Evolutionary conservation across 495 filamentous ascomycete species (phyloP), one percentile per base, ranked within the genome.

Genomic region (Clohesyomyces aquaticus): DNA sequence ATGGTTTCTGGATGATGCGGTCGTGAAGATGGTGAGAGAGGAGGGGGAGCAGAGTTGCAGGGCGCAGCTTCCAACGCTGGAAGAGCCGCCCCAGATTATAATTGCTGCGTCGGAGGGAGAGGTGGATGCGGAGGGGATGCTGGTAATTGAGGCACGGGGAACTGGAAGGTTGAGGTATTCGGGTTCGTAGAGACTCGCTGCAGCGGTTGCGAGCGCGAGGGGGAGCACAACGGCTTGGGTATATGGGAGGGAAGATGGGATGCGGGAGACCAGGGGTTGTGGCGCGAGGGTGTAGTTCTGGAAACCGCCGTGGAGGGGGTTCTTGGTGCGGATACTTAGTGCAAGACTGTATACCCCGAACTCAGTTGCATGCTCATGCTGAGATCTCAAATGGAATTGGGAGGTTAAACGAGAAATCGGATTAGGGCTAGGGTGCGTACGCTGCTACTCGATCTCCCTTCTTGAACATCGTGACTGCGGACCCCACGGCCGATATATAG

Each of bases 171-270:
- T 72, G 4, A 83, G 75, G 32, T 76, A 67, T 29, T 69, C 69
- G 18, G 76, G 66, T 32, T 73, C 68, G 61, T 77, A 83, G 19
- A 86, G 71, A 0, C 74, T 79, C 22, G 68, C 72, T 1, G 78
- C 73, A 11, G 82, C 80, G 1, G 83, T 85, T 0, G 77, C 75
- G 25, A 81, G 60, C 1, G 72, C 73, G 14, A 83, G 71, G 1
- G 82, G 81, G 3, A 85, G 71, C 1, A 83, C 81, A 3, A 67
- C 71, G 10, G 77, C 82, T 14, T 75, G 66, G 6, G 72, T 74
- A 51, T 76, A 80, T 14, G 74, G 51, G 23, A 84, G 65, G 21
- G 61, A 52, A 21, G 74, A 73, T 0, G 83, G 81, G 21, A 86
- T 69, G 25, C 48, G 50, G 0, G 75, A 27, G 3, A 73, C 65